phyloP scores from a whole-genome alignment of 495 filamentous ascomycete genomes.

The Hypoxylon crocopeplum region DNA sequence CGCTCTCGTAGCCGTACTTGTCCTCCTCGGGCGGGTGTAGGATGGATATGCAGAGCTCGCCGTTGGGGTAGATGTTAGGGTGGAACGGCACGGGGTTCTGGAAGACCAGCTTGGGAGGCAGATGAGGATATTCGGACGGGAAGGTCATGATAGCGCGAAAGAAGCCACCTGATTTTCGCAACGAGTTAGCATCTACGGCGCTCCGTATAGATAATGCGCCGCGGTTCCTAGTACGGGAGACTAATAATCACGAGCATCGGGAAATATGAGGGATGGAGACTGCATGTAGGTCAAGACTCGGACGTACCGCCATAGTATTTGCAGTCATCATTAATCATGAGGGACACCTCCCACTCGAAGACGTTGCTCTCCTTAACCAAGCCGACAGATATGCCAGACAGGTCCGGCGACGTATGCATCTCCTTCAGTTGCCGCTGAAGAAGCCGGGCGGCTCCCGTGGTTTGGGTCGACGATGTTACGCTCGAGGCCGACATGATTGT shows the following conservation, averaged over 20 bases:
- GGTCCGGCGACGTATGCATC: conserved; percentile 90
- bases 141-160: conserved; percentile 84
- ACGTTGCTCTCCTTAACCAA: conserved; percentile 84
- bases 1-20: conserved; percentile 91
- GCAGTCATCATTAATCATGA: conserved; percentile 97
- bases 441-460: conserved; percentile 68
- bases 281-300: not conserved
- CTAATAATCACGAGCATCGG: too few species aligned
- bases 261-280: conserved; percentile 1
- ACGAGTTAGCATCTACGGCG: conserved; percentile 3
- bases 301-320: conserved; percentile 86
- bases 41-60: conserved; percentile 96
- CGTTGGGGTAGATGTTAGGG: conserved; percentile 90
- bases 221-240: not conserved
- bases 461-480: conserved; percentile 35
- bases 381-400: conserved; percentile 92
- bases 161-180: conserved; percentile 72
- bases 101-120: conserved; percentile 93
- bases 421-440: conserved; percentile 86
- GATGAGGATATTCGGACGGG: conserved; percentile 81
- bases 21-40: conserved; percentile 96
- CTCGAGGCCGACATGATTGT: not conserved
- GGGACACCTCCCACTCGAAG: conserved; percentile 99
- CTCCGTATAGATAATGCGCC: not conserved
- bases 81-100: conserved; percentile 86